phyloP scores from a whole-genome alignment of 2,329 filamentous ascomycete genomes.

The Pezicula neosporulosa region DNA sequence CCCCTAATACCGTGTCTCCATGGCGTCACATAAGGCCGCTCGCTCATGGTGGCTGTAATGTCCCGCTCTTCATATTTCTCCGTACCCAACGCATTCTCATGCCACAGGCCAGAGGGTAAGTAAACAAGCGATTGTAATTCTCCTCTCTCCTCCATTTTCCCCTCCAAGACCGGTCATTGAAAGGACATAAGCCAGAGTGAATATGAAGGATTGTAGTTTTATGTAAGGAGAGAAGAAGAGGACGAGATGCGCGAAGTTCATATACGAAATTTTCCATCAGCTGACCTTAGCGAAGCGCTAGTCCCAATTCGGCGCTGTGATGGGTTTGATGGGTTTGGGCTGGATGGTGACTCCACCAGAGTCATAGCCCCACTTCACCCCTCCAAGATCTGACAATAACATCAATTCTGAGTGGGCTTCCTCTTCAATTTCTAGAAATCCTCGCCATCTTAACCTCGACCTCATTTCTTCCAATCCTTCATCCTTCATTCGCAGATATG shows the following conservation, averaged over 20 bases:
- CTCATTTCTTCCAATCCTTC: background rate
- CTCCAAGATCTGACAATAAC: background rate
- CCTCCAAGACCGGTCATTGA: conserved; percentile 60
- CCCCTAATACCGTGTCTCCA: background rate
- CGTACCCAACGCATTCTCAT: conserved; percentile 30
- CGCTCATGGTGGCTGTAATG: conserved; percentile 8
- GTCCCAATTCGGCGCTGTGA: background rate
- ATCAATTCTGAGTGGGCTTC: background rate
- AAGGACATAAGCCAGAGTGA: conserved; percentile 59
- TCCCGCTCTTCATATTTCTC: conserved; percentile 26
- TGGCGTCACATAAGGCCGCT: background rate
- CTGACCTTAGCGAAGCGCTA: conserved; percentile 6
- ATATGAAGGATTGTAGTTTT: conserved; percentile 55
- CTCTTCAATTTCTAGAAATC: background rate
- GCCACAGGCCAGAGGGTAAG: conserved; percentile 55
- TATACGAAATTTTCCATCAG: conserved; percentile 1
- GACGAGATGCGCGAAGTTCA: conserved; percentile 10
- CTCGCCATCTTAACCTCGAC: background rate
- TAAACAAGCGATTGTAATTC: conserved; percentile 38
- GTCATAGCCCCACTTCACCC: background rate
- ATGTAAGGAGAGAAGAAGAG: conserved; percentile 35
- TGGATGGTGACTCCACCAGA: background rate
- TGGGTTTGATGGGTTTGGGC: background rate
- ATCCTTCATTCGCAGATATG: conserved; percentile 30
- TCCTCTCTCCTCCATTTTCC: conserved; percentile 65